Evolutionary conservation across 345 rosid genomes (phyloP).

Genomic region (Kandelia obovata): DNA sequence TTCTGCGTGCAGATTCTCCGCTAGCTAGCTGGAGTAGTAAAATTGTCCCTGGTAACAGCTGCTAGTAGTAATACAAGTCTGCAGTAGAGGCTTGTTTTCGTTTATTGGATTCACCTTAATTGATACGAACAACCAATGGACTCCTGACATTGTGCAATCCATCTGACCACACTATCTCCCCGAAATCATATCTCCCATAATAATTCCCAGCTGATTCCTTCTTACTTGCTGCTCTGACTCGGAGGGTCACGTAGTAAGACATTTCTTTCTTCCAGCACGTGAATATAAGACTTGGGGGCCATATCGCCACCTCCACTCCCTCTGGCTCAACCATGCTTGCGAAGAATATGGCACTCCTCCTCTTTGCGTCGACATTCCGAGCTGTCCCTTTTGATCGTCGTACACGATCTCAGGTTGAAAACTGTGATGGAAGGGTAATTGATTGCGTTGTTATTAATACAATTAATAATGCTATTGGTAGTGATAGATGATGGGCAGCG

Average conservation of each 20-base stretch:
- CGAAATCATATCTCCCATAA: slow-evolving; percentile 55
- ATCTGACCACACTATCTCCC: slow-evolving; percentile 63
- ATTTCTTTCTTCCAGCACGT: slow-evolving; percentile 31
- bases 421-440: slow-evolving; percentile 68
- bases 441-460: slow-evolving; percentile 17
- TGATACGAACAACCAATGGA: slow-evolving; percentile 40
- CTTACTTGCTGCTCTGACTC: too few species aligned
- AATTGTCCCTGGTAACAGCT: too few species aligned
- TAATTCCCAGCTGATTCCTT: slow-evolving; percentile 30
- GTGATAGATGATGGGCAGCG: slow-evolving; percentile 16
- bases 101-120: not conserved
- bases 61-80: too few species aligned
- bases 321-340: slow-evolving; percentile 34
- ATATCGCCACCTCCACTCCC: slow-evolving; percentile 55
- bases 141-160: slow-evolving; percentile 60
- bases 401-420: slow-evolving; percentile 36
- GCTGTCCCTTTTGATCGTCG: slow-evolving; percentile 50
- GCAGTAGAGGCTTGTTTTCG: too few species aligned
- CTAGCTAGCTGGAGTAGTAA: too few species aligned
- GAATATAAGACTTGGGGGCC: slow-evolving; percentile 55
- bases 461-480: slow-evolving; percentile 21
- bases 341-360: slow-evolving; percentile 36
- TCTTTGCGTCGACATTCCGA: slow-evolving; percentile 44
- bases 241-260: slow-evolving; percentile 46
- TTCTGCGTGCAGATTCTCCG: too few species aligned